A percentile compares a stretch with the other conserved stretches of the same genome.
Conservation (phyloP, 176 grass and related monocot species). For the Aegilops umbellulata region DNA sequence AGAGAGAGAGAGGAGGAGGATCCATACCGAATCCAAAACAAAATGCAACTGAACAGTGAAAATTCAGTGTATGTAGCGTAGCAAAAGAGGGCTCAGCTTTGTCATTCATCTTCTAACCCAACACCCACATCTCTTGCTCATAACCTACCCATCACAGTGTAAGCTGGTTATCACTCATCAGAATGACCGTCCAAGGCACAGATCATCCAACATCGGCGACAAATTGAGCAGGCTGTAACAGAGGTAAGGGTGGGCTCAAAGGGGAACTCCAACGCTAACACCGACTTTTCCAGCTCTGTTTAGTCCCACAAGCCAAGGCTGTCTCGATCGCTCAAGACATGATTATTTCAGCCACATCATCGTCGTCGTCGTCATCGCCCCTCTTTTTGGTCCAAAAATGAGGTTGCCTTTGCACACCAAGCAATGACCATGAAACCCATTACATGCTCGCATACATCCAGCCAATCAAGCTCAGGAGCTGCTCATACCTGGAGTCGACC, state of each 20-base stretch:
- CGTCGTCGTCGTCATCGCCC: constrained; percentile 13
- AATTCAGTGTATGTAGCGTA: neutral
- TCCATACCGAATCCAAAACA: no score
- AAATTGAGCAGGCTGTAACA: neutral
- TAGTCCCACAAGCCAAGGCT: neutral
- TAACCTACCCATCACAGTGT: neutral
- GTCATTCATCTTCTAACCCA: constrained; percentile 3
- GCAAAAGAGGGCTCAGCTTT: constrained; percentile 25
- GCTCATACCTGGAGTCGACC: neutral
- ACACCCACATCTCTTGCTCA: neutral
- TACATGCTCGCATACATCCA: neutral
- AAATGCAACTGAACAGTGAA: no score
- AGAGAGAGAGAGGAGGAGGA: no score
- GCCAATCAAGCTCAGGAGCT: neutral
- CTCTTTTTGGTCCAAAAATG: neutral
- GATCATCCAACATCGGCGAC: neutral
- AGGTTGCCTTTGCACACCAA: neutral
- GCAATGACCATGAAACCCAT: neutral
- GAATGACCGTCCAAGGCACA: constrained; percentile 23
- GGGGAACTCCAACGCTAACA: no score
- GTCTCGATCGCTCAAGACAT: constrained; percentile 5
- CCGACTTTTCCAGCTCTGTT: neutral
- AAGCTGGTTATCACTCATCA: neutral
- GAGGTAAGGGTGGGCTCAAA: neutral
- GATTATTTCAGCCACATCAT: neutral